Percentiles rank a stretch among this genome's conserved stretches.
These are phyloP conservation scores for Dipodascus albidus DNA, from an alignment of 805 yeast species.

Conservation along the genomic window DNA sequence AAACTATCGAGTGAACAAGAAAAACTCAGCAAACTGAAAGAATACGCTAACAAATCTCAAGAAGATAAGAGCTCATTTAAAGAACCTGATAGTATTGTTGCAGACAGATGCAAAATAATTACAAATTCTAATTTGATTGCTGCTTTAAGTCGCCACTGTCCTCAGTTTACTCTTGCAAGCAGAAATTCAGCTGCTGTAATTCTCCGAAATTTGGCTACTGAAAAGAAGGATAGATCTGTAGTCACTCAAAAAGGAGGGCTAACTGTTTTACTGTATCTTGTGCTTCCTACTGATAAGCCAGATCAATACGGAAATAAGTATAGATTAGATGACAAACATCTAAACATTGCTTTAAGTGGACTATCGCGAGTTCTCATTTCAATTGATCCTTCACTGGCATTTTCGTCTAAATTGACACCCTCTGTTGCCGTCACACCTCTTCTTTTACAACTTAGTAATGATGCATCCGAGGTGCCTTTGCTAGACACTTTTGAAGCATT, in stretches of 20 bases:
- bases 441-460: conserved; percentile 17
- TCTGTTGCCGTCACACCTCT: conserved; percentile 23
- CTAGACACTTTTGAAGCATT: conserved; percentile 42
- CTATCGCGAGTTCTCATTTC: conserved; percentile 27
- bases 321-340: conserved; percentile 12
- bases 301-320: conserved; percentile 3
- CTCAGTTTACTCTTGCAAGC: conserved; percentile 15
- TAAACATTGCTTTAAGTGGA: conserved; percentile 19
- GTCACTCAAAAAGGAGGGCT: conserved; percentile 27
- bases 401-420: conserved; percentile 24
- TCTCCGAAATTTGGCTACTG: conserved; percentile 22
- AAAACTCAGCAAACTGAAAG: conserved; percentile 17
- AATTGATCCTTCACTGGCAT: conserved; percentile 24
- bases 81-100: conserved; percentile 15
- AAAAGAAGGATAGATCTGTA: conserved; percentile 15
- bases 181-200: conserved; percentile 18
- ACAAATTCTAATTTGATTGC: conserved; percentile 19
- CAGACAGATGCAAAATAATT: conserved; percentile 16
- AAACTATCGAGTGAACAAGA: conserved; percentile 21
- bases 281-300: conserved; percentile 13
- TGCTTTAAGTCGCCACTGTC: conserved; percentile 14
- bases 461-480: conserved; percentile 17
- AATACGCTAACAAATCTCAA: conserved; percentile 20
- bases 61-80: conserved; percentile 11
- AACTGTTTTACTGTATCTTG: conserved; percentile 21